phyloP scores from a whole-genome alignment of 2,329 filamentous ascomycete genomes.

The Colletotrichum sp. region DNA sequence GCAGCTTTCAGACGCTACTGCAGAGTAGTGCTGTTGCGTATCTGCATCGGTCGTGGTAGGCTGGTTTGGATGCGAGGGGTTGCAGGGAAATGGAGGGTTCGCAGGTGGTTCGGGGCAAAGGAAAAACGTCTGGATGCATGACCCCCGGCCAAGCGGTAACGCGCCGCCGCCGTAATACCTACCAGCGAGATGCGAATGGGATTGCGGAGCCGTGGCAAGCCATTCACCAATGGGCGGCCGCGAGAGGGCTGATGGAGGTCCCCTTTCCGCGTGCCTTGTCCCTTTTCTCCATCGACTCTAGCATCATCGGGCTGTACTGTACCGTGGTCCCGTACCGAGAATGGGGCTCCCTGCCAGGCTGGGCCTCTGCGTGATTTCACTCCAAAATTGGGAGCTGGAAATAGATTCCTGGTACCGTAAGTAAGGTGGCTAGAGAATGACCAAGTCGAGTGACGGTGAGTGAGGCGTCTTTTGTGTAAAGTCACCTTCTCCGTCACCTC shows the following conservation, averaged over 20 bases:
- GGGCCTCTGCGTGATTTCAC: not conserved
- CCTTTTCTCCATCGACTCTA: conserved; percentile 11
- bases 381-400: not conserved
- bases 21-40: not conserved
- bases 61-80: conserved; percentile 1
- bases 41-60: not conserved
- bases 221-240: not conserved
- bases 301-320: conserved; percentile 15
- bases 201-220: conserved; percentile 5
- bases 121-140: conserved; percentile 7
- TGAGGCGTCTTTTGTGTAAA: not conserved
- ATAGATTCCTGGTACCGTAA: not conserved
- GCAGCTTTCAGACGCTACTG: not conserved
- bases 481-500: not conserved
- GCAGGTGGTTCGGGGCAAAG: conserved; percentile 21
- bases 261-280: conserved; percentile 14
- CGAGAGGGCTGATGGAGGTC: not conserved
- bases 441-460: not conserved
- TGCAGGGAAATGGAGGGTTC: conserved; percentile 17
- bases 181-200: not conserved
- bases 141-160: conserved; percentile 22
- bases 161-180: not conserved
- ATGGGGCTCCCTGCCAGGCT: not conserved
- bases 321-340: conserved; percentile 8
- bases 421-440: not conserved